Percentiles rank a stretch among this genome's conserved stretches.
phyloP scores from a whole-genome alignment of 192 early-diverging fungal species.

The Obelidium mucronatum region DNA sequence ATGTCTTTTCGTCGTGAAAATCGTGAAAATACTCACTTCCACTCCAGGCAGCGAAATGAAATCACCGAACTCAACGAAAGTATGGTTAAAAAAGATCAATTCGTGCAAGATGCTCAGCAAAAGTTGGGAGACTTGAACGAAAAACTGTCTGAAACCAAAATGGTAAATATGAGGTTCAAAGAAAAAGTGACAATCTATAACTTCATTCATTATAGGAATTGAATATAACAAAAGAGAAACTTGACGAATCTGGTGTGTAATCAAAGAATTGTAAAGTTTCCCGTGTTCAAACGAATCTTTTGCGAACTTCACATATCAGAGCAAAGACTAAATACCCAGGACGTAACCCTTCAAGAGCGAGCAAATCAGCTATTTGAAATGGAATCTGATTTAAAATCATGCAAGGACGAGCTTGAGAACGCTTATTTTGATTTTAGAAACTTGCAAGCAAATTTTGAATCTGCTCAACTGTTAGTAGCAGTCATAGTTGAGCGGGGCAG shows the following conservation, averaged over 20 bases:
- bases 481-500: conserved; percentile 6
- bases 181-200: too few species aligned
- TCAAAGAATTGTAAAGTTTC: too few species aligned
- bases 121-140: neutral
- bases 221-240: neutral
- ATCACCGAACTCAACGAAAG: neutral
- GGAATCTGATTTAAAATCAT: conserved; percentile 32
- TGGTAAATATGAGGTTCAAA: neutral
- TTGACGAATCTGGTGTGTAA: neutral
- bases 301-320: too few species aligned
- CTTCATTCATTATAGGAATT: conserved; percentile 1
- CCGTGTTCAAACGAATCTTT: too few species aligned
- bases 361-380: neutral
- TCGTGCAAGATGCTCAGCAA: neutral
- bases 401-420: conserved; percentile 34
- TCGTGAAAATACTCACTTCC: neutral
- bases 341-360: neutral
- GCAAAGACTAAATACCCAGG: neutral
- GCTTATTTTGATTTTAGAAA: conserved; percentile 45
- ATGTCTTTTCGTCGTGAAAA: neutral
- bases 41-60: neutral
- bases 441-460: conserved; percentile 49
- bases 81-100: neutral
- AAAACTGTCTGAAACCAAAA: neutral
- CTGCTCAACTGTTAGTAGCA: conserved; percentile 32